Evolutionary conservation across 208 protist species (phyloP).

Genomic region (Crithidia mellificae): DNA sequence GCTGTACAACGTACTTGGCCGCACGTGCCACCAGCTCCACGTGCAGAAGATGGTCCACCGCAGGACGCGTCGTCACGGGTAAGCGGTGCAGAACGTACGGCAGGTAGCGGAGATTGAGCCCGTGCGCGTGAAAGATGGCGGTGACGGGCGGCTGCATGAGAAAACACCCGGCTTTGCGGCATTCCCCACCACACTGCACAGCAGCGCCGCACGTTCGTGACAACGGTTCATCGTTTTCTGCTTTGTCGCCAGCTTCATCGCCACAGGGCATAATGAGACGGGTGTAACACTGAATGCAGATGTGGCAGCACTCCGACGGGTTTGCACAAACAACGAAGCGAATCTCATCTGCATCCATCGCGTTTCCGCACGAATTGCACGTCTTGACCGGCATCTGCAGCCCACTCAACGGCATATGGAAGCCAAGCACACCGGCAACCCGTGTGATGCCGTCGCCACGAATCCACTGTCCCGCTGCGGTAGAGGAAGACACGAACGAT

Average conservation of each 20-base stretch:
- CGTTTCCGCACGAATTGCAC: constrained; percentile 56
- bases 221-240: not conserved
- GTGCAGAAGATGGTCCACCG: constrained; percentile 65
- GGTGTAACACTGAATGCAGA: constrained; percentile 83
- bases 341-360: constrained; percentile 70
- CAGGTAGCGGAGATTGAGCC: constrained; percentile 73
- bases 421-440: constrained; percentile 58
- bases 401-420: constrained; percentile 47
- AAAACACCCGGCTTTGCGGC: constrained; percentile 47
- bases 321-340: constrained; percentile 74
- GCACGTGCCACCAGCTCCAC: constrained; percentile 78
- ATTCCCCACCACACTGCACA: constrained; percentile 48
- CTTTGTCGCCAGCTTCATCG: not conserved
- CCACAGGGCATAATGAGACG: constrained; percentile 25
- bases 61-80: constrained; percentile 38
- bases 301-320: constrained; percentile 52
- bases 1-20: constrained; percentile 54
- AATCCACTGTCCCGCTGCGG: constrained; percentile 39
- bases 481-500: too few relatives aligned
- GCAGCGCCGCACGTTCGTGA: constrained; percentile 42
- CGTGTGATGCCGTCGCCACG: constrained; percentile 49
- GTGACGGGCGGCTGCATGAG: constrained; percentile 59
- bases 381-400: constrained; percentile 26
- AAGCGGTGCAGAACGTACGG: constrained; percentile 83
- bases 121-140: constrained; percentile 64